Conservation (phyloP, 345 rosid genomes). For the Populus ilicifolia region DNA sequence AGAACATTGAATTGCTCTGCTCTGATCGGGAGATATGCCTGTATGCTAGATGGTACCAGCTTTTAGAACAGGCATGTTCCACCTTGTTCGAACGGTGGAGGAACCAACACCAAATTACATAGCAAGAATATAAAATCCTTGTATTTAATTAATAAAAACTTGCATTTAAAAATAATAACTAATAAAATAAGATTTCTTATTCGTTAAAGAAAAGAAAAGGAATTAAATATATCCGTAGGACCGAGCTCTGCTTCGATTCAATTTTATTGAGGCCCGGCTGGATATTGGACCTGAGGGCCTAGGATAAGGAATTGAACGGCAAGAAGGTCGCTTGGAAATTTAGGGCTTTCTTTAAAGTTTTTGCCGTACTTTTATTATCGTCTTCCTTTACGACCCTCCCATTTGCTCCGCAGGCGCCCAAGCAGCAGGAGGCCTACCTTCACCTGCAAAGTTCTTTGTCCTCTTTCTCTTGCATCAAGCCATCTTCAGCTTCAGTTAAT, state of each 20-base stretch:
- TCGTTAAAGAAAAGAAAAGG: too few relatives aligned
- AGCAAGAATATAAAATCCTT: too few relatives aligned
- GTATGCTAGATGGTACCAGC: neutral
- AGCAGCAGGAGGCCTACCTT: neutral
- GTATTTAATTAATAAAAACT: neutral
- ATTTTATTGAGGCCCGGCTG: neutral
- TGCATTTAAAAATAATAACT: neutral
- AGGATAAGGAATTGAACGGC: neutral
- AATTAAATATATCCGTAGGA: neutral
- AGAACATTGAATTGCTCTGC: neutral
- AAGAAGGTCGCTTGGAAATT: neutral
- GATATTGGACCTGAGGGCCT: neutral
- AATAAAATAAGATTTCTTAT: too few relatives aligned
- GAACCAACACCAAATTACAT: neutral
- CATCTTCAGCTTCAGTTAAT: too few relatives aligned
- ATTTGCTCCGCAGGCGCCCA: neutral
- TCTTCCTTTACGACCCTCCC: neutral
- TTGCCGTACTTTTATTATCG: neutral
- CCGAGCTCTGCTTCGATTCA: neutral
- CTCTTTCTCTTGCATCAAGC: neutral
- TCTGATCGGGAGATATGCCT: neutral
- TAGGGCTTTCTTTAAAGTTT: neutral
- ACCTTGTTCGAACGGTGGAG: neutral
- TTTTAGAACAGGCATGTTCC: neutral
- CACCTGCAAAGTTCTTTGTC: neutral